Percentiles rank a stretch among this genome's conserved stretches.
Evolutionary conservation across 148 eudicot species (phyloP).

Genomic region (Cornus florida): DNA sequence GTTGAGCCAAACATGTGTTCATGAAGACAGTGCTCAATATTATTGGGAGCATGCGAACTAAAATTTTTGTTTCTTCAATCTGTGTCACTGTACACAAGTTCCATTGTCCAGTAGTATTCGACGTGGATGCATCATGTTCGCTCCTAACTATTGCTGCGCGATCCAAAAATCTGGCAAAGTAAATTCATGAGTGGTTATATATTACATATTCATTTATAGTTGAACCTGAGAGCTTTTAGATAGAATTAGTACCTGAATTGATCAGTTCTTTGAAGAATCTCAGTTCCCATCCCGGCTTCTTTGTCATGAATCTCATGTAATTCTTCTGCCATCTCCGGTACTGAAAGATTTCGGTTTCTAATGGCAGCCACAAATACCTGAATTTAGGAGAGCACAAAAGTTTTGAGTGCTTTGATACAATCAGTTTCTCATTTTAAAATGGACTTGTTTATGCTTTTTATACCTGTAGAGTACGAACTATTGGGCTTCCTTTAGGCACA

Average conservation of each 20-base stretch:
- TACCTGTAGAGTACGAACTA: constrained; percentile 42
- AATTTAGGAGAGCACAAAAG: neutral
- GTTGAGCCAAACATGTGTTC: constrained; percentile 61
- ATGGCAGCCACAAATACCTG: constrained; percentile 47
- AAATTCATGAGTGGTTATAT: neutral
- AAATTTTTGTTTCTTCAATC: constrained; percentile 49
- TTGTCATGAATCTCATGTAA: constrained; percentile 35
- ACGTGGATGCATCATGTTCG: neutral
- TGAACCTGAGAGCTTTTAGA: neutral
- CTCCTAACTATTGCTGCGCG: constrained; percentile 35
- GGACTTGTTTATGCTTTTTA: neutral
- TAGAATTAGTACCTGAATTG: constrained; percentile 38
- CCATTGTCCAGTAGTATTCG: constrained; percentile 25
- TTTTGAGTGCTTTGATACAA: neutral
- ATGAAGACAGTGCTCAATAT: constrained; percentile 49
- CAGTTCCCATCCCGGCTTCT: constrained; percentile 27
- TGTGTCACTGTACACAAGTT: constrained; percentile 44
- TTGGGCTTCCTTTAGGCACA: constrained; percentile 42
- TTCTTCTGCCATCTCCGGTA: constrained; percentile 32
- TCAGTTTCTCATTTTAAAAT: neutral
- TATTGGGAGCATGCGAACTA: constrained; percentile 49
- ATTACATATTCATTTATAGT: neutral
- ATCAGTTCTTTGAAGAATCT: constrained; percentile 40
- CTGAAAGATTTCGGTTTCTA: constrained; percentile 39
- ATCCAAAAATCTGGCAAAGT: constrained; percentile 35